Base-by-base conservation (phyloP, 2,329 filamentous ascomycete species). In the Colletotrichum gigasporum region DNA sequence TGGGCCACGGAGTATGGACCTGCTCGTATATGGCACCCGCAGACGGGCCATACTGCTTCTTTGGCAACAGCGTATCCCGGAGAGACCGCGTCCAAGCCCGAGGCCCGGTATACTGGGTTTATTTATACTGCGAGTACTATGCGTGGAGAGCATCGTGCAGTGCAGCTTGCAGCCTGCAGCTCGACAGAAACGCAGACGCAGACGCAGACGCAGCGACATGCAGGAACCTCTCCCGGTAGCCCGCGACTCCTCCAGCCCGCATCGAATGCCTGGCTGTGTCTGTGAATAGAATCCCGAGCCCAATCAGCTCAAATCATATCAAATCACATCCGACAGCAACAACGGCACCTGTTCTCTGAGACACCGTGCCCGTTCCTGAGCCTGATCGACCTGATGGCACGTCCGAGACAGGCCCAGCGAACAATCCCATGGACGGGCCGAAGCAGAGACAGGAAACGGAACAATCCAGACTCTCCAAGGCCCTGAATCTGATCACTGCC, bases 391-490 rank as follows among this genome's bases (percentile, higher is more conserved):
- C n/a, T 20, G 51, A 54, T 44, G 35, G 26, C 51, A 44, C 37
- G 16, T 54, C 24, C 26, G 35, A 26, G n/a, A 51, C 26, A 32
- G 20, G n/a, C 5, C 32, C 37, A 28, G 20, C 51, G 37, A 32
- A 32, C 35, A 42, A 32, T 54, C 44, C 24, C 37, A 42, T 32
- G 16, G n/a, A 42, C 37, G 16, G 35, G 24, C 37, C 51, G 26
- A 32, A 54, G 44, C 51, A 24, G 51, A 16, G 18, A 41, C 24
- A 42, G 35, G 50, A 41, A 53, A 53, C 34, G 26, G 51, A 54
- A 32, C 16, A 34, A 32, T 42, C 51, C 26, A 54, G 51, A 34
- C 37, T 30, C 18, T 18, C 32, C 20, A 22, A n/a, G 24, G 42
- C 47, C 11, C 26, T 48, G 44, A 48, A 12, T 32, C 12, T n/a